Evolutionary conservation across 345 rosid genomes (phyloP).

Genomic region (Pistacia atlantica): DNA sequence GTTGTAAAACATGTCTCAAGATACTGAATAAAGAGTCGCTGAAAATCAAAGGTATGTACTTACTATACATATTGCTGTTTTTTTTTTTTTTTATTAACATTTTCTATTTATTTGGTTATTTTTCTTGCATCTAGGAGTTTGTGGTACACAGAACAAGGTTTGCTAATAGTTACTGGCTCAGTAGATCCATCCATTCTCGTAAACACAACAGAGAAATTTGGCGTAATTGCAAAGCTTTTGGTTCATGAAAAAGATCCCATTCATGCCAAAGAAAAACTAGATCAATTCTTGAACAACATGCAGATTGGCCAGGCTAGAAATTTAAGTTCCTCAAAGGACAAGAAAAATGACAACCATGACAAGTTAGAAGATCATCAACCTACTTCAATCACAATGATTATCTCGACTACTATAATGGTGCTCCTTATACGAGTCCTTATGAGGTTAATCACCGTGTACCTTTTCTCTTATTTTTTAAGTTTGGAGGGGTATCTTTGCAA

Average conservation of each 20-base stretch:
- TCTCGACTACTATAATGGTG: too few relatives aligned
- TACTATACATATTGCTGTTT: not conserved
- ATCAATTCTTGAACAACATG: constrained; percentile 6
- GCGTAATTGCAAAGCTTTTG: constrained; percentile 21
- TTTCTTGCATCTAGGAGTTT: constrained; percentile 20
- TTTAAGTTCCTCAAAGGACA: not conserved
- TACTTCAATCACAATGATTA: not conserved
- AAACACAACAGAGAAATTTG: constrained; percentile 2
- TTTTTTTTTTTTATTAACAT: not conserved
- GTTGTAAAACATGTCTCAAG: too few relatives aligned
- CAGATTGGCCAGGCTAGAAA: not conserved
- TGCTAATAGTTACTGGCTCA: constrained; percentile 20
- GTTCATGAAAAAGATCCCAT: constrained; percentile 18
- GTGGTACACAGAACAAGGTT: constrained; percentile 7
- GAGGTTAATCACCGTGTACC: too few relatives aligned
- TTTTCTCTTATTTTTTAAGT: too few relatives aligned
- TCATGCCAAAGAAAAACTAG: not conserved
- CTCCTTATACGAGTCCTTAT: too few relatives aligned
- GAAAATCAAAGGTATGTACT: too few relatives aligned
- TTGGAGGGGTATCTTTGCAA: too few relatives aligned
- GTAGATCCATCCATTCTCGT: constrained; percentile 18
- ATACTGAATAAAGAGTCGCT: too few relatives aligned
- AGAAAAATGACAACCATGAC: not conserved
- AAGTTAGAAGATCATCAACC: not conserved
- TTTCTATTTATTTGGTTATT: not conserved